Percentiles rank a stretch among this genome's conserved stretches.
phyloP scores from a whole-genome alignment of 768 basidiomycete species.

The Russula earlei region DNA sequence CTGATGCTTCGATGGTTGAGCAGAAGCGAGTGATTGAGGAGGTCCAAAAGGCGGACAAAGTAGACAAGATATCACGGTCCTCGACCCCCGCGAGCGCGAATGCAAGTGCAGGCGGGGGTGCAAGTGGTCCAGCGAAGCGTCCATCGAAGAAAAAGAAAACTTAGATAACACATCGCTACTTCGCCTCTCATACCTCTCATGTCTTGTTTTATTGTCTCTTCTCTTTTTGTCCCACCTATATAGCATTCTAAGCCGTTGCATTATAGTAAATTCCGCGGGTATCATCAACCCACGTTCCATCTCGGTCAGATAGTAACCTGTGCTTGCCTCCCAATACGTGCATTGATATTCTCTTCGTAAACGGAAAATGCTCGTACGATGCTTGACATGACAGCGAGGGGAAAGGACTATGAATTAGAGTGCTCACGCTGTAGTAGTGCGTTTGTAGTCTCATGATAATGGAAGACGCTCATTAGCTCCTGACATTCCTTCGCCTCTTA shows the following conservation, averaged over 20 bases:
- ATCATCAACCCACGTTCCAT: too few relatives aligned
- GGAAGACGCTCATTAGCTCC: too few relatives aligned
- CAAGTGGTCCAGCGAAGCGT: conserved; percentile 40
- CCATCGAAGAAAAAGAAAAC: conserved; percentile 64
- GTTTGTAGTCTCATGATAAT: too few relatives aligned
- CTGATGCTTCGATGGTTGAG: neutral
- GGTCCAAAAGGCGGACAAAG: conserved; percentile 39
- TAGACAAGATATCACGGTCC: conserved; percentile 41
- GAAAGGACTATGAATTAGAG: too few relatives aligned
- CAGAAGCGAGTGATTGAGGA: conserved; percentile 72
- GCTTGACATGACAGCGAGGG: too few relatives aligned
- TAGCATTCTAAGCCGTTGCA: neutral
- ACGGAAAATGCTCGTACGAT: too few relatives aligned
- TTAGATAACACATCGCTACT: conserved; percentile 20
- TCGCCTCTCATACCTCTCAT: neutral
- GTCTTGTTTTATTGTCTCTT: neutral
- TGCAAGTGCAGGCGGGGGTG: conserved; percentile 33
- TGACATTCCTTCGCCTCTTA: too few relatives aligned
- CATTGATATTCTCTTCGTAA: too few relatives aligned
- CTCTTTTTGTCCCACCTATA: neutral
- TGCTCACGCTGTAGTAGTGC: too few relatives aligned
- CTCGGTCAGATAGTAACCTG: too few relatives aligned
- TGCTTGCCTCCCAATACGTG: too few relatives aligned
- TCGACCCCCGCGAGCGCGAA: conserved; percentile 47
- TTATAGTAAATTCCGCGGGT: too few relatives aligned